Evolutionary conservation across 352 stramenopile genomes (phyloP), one percentile per base, ranked within the genome.

Genomic region (Globisporangium viniferum): DNA sequence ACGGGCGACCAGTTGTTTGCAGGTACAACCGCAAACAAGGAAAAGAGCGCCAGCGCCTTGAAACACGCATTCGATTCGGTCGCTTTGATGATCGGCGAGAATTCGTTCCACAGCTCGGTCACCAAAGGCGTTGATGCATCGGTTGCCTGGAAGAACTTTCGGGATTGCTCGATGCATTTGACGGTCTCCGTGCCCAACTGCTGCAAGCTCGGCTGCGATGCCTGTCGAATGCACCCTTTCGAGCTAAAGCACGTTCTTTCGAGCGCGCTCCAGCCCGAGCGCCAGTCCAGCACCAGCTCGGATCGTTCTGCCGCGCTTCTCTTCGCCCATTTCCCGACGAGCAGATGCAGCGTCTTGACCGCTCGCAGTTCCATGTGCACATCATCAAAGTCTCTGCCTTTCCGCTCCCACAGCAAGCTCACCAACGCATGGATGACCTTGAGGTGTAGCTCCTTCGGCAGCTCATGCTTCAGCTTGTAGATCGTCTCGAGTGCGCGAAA

Each of bases 291-390:
- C 59, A 69, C 56, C 9, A 89, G 41, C 29, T 78, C 64, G 0
- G 3, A 20, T 8, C 61, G 58, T 9, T 81, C 69, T 2, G 60
- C 51, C 2, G 41, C 69, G 0, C 67, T 58, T 2, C 49, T 56
- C 61, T 89, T 84, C 46, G 72, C 73, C 82, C 84, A 91, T 58
- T 91, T 90, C 15, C 71, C 53, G 24, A 91, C 56, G 49, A 92
- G 70, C 59, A 84, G 56, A n/a, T 76, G 66, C 60, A 90, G 57
- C 41, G 71, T 66, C 58, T 75, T 67, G 9, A 83, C 31, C 9
- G 74, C 81, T 8, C 76, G 76, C 48, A 85, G 71, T 60, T 91
- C 76, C 67, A 89, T 71, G 51, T 89, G 74, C 31, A 91, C 70
- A 67, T 89, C 80, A 15, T 68, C 67, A 59, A 93, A 81, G 2